Evolutionary conservation across 805 yeast species (phyloP), one percentile per base, ranked within the genome.

Genomic region (Saturnispora zaruensis): DNA sequence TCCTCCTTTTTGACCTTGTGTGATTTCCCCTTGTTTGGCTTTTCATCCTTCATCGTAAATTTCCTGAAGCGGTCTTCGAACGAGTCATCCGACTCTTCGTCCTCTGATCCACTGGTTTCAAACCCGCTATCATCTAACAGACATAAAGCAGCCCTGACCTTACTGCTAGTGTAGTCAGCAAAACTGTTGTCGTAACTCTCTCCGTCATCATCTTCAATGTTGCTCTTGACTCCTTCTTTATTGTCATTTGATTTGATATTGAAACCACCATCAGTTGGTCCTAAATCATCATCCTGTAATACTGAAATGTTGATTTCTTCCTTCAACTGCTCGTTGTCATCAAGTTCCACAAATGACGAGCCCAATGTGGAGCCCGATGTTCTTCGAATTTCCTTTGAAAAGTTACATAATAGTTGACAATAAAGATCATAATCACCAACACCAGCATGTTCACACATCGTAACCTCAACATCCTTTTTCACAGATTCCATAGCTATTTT

Each of bases 361-460:
- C 41, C 34, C 13, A 46, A 37, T 2, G 56, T 51, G 5, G 51
- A 36, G 5, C 53, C 56, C 2, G 56, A 53, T 36, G 50, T 53
- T 32, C 56, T 51, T 40, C 56, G 41, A 16, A 33, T 28, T 14
- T 41, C 41, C 16, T 43, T 28, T 1, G 50, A 46, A 13, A 52
- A 51, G 32, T 50, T 48, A 11, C 48, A 18, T 30, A 54, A 40
- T 21, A 52, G 36, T 14, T 54, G 44, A 38, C 50, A 52, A 41
- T 48, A 52, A 23, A 51, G n/a, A 14, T 51, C 55, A 6, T 38
- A 34, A 45, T 52, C 54, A 44, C 52, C 55, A 13, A 40, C 41
- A 14, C 54, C 53, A 23, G 38, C 50, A 8, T 51, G 44, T 45
- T 42, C 32, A 23, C 41, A 20, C 28, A 47, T 43, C 13, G 42